These are phyloP conservation scores for Pneumocystis canis DNA, from an alignment of 1,139 yeast species.

Conservation along the genomic window DNA sequence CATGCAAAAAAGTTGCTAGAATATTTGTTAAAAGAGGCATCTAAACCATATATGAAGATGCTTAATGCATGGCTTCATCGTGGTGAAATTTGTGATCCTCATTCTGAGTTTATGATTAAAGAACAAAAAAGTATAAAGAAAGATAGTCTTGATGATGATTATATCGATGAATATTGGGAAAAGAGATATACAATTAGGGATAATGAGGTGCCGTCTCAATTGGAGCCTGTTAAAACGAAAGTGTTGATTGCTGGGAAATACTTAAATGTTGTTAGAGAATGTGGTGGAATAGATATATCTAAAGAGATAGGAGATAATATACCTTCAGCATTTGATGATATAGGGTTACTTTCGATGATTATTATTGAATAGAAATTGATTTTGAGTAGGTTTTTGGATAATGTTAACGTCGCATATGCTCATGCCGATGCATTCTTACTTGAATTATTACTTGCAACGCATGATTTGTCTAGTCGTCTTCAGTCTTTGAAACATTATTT, in stretches of 20 bases:
- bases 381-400: conserved; percentile 25
- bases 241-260: conserved; percentile 74
- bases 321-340: conserved; percentile 39
- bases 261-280: conserved; percentile 53
- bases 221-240: conserved; percentile 40
- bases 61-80: conserved; percentile 61
- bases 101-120: conserved; percentile 66
- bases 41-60: conserved; percentile 52
- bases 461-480: conserved; percentile 31
- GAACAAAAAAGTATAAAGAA: conserved; percentile 26
- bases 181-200: conserved; percentile 60
- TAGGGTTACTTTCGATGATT: conserved; percentile 20
- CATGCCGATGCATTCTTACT: conserved; percentile 55
- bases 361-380: conserved; percentile 3
- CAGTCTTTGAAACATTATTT: conserved; percentile 33
- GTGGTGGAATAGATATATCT: conserved; percentile 29
- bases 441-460: conserved; percentile 47
- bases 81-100: conserved; percentile 67
- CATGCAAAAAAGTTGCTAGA: conserved; percentile 39
- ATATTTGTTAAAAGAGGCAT: conserved; percentile 41
- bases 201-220: conserved; percentile 62
- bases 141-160: conserved; percentile 33
- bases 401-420: conserved; percentile 47
- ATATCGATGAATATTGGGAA: conserved; percentile 70
- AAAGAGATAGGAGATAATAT: conserved; percentile 14